Conservation (phyloP, 257 asterid genomes). For the Fraxinus excelsior region DNA sequence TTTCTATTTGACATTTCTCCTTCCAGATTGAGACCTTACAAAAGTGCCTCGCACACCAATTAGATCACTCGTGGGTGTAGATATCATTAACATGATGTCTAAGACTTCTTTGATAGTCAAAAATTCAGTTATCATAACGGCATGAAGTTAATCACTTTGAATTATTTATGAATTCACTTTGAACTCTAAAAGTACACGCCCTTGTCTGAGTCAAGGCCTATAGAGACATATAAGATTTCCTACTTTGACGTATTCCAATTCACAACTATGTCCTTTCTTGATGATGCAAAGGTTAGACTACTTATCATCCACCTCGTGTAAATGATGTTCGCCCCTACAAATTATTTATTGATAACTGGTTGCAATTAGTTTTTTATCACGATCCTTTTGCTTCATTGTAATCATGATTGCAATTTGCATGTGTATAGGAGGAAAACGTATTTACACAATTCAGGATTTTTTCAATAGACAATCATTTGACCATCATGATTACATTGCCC, state of each 20-base stretch:
- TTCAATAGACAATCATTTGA: neutral
- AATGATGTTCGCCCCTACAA: neutral
- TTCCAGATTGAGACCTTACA: neutral
- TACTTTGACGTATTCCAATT: neutral
- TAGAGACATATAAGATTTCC: neutral
- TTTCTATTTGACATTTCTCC: neutral
- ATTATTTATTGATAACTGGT: neutral
- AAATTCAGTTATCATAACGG: neutral
- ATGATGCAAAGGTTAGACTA: neutral
- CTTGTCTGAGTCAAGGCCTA: neutral
- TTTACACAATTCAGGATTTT: neutral
- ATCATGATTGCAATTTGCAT: no score
- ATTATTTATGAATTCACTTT: neutral
- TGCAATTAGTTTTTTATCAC: neutral
- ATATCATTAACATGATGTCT: neutral
- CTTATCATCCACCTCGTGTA: neutral
- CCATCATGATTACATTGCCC: neutral
- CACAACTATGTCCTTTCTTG: neutral
- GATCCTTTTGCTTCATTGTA: neutral
- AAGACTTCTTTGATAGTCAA: neutral
- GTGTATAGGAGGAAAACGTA: neutral
- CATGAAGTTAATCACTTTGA: neutral
- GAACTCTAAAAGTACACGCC: neutral
- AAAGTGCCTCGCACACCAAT: neutral
- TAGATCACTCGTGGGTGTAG: neutral